Percentiles rank a stretch among this genome's conserved stretches.
These are phyloP conservation scores for Periglandula ipomoeae DNA, from an alignment of 2,329 filamentous ascomycete genomes.

Conservation along the genomic window DNA sequence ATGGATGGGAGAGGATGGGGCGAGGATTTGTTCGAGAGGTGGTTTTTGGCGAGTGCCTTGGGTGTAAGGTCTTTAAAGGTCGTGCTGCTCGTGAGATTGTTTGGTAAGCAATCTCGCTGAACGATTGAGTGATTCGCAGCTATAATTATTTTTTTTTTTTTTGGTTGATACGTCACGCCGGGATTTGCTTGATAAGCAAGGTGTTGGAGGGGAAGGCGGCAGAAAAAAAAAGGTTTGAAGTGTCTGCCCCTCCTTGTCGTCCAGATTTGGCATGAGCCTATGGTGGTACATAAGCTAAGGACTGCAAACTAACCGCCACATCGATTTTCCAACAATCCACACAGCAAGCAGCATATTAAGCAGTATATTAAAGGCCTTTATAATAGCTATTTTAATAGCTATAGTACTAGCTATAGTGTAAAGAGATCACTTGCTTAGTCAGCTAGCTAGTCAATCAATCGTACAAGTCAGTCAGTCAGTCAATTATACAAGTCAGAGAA, in stretches of 20 bases:
- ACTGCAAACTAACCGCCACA: too few relatives aligned
- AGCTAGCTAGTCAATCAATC: too few relatives aligned
- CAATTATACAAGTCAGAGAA: too few relatives aligned
- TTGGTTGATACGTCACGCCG: neutral
- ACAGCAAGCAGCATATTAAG: too few relatives aligned
- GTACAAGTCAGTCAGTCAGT: too few relatives aligned
- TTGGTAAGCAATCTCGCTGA: neutral
- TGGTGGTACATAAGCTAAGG: too few relatives aligned
- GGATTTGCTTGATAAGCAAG: conserved; percentile 11
- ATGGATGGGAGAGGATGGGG: neutral
- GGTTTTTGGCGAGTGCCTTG: neutral
- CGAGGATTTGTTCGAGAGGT: neutral
- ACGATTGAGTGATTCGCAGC: neutral
- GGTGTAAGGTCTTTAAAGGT: neutral
- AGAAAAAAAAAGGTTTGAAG: neutral
- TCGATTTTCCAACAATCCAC: too few relatives aligned
- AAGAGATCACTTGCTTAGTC: too few relatives aligned
- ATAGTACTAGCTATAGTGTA: too few relatives aligned
- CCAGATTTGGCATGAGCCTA: neutral
- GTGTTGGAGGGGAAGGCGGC: neutral
- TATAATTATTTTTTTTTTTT: neutral
- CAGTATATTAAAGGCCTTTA: too few relatives aligned
- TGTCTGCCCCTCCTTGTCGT: neutral
- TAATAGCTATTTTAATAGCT: too few relatives aligned
- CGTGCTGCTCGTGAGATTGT: neutral